These are phyloP conservation scores for Sporothrix pseudoabietina DNA, from an alignment of 2,329 filamentous ascomycete species.

Conservation along the genomic window DNA sequence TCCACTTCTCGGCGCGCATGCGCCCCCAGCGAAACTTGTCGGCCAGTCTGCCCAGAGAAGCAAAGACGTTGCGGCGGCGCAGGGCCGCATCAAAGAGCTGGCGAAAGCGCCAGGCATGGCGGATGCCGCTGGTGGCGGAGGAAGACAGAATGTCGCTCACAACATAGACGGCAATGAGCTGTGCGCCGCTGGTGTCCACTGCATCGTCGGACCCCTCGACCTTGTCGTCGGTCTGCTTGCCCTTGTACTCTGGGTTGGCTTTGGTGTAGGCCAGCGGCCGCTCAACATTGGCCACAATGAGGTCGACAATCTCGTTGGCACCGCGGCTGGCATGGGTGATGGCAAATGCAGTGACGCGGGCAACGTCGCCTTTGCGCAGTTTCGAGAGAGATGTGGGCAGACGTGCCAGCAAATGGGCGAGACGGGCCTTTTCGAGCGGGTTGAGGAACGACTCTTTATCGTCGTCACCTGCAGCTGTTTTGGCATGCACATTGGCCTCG, in stretches of 20 bases:
- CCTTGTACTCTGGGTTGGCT: constrained; percentile 63
- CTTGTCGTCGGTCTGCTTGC: constrained; percentile 45
- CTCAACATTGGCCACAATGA: constrained; percentile 80
- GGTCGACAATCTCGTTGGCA: constrained; percentile 86
- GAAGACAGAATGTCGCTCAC: constrained; percentile 77
- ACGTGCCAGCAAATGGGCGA: constrained; percentile 80
- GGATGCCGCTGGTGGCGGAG: constrained; percentile 72
- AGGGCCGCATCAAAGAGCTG: constrained; percentile 76
- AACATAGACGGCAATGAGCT: constrained; percentile 79
- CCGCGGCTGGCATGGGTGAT: constrained; percentile 83
- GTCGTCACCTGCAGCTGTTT: constrained; percentile 40
- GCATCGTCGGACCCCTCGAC: constrained; percentile 55
- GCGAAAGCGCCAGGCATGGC: constrained; percentile 84
- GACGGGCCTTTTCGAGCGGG: constrained; percentile 79
- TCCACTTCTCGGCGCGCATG: constrained; percentile 81
- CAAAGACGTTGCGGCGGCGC: constrained; percentile 69
- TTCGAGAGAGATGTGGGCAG: constrained; percentile 74
- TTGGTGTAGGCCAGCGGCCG: constrained; percentile 73
- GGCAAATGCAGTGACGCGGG: constrained; percentile 82
- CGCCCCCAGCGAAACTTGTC: constrained; percentile 76
- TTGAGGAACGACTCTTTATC: constrained; percentile 69
- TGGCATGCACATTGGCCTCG: constrained; percentile 59
- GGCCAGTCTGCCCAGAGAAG: constrained; percentile 71
- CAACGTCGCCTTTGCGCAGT: constrained; percentile 82
- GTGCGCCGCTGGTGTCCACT: constrained; percentile 69